A percentile compares a stretch with the other conserved stretches of the same genome.
Conservation (phyloP, 331 rosid species). For the Pyrus hybrid region DNA sequence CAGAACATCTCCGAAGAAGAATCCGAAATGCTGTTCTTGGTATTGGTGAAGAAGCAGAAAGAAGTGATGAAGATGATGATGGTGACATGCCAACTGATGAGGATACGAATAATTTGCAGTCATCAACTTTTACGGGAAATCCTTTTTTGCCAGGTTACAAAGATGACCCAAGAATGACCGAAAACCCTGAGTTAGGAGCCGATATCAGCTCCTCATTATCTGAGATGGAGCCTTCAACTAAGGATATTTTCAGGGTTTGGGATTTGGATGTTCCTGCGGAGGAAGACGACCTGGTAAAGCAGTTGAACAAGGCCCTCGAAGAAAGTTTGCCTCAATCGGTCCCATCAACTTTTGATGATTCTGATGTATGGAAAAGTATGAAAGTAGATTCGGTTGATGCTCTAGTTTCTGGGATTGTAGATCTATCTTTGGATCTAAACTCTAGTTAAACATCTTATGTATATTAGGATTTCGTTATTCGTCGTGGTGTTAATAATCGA, state of each 20-base stretch:
- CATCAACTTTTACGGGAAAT: constrained; percentile 36
- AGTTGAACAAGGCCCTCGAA: constrained; percentile 39
- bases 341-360: constrained; percentile 27
- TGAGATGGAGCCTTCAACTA: constrained; percentile 30
- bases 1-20: background rate
- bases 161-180: constrained; percentile 25
- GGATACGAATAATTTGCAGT: constrained; percentile 7
- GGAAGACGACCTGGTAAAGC: constrained; percentile 54
- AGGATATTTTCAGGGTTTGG: constrained; percentile 64
- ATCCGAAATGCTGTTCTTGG: constrained; percentile 5
- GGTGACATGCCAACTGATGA: constrained; percentile 9
- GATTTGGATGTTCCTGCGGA: constrained; percentile 51
- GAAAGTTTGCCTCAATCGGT: constrained; percentile 19
- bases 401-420: constrained; percentile 36
- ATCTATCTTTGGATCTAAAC: constrained; percentile 36
- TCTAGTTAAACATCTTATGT: background rate
- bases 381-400: constrained; percentile 28
- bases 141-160: constrained; percentile 70
- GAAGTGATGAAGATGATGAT: background rate
- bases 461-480: background rate
- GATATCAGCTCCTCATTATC: constrained; percentile 13
- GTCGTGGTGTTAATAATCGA: background rate
- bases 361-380: constrained; percentile 17
- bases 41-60: constrained; percentile 11
- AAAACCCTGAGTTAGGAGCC: constrained; percentile 13